Base-by-base conservation (phyloP, 2,329 filamentous ascomycete species). In the Pleochaeta shiraiana region DNA sequence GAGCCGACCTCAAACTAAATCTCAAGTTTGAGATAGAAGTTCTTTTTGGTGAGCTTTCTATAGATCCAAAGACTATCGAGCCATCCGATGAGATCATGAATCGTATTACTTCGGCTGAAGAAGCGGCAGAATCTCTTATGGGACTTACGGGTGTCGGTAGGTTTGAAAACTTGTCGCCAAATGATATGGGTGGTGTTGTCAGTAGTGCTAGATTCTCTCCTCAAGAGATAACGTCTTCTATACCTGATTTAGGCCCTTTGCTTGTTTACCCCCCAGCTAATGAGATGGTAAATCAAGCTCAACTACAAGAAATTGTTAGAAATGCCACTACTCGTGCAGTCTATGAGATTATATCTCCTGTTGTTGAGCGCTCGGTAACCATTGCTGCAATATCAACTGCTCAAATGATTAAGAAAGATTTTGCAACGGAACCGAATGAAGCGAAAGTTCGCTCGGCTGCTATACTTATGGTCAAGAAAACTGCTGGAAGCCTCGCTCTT, bases 11-110 rank as follows among this genome's bases (percentile, higher is more conserved):
- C 65, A 97, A 97, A 74, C 81, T 98, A 43, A 97, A 97, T 69
- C 84, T 95, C 63, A 98, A 97, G 71, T 98, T 98, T 70, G 93
- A 98, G 74, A 97, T 98, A 65, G 93, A 98, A 74, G 91, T 98
- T 30, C 80, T 98, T 28, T 98, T 91, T 78, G 95, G 95, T 73
- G 91, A 91, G 14, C 78, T 98, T 19, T 86, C 86, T 64, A 79
- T 97, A n/a, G 90, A 97, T 67, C 87, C 95, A 75, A 95, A 95
- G 76, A 86, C 82, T 66, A 90, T 97, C 67, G 87, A 95, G 70
- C 89, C 92, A 0, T 89, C 91, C 0, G 85, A 87, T 26, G 86
- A 91, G 71, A 93, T 98, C 65, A 81, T 91, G 67, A 88, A 90
- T 69, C 83, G 90, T 47, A 81, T 81, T 12, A 78, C 79, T 9